phyloP scores from a whole-genome alignment of 768 basidiomycete species.

The Auriscalpium orientale region DNA sequence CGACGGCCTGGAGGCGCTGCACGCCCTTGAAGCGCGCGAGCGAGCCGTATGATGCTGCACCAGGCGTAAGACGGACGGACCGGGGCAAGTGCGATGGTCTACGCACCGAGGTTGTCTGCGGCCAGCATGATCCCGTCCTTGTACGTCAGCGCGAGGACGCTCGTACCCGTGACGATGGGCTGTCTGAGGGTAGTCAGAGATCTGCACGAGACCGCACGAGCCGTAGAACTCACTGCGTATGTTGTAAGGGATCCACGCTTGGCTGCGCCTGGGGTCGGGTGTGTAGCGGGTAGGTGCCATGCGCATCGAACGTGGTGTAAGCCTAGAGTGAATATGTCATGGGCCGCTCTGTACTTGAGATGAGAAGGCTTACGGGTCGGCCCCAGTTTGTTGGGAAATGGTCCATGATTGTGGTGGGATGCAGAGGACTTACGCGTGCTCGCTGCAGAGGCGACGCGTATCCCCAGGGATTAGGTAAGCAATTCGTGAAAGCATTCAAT shows the following conservation, averaged over 20 bases:
- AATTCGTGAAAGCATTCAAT: too few species aligned
- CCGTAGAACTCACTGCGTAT: conserved; percentile 56
- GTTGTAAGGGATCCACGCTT: conserved; percentile 63
- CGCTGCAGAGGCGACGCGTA: background rate
- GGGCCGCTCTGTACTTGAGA: background rate
- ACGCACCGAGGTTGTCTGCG: conserved; percentile 89
- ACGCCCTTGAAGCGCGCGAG: conserved; percentile 95
- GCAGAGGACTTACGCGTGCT: background rate
- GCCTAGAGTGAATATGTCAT: conserved; percentile 33
- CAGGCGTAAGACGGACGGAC: background rate
- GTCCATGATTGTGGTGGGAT: conserved; percentile 44
- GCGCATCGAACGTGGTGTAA: conserved; percentile 68
- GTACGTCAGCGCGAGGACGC: conserved; percentile 88
- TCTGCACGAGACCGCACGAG: background rate
- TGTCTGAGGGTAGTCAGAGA: conserved; percentile 39
- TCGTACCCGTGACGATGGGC: conserved; percentile 96
- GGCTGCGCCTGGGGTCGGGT: conserved; percentile 42
- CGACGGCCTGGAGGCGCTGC: conserved; percentile 79
- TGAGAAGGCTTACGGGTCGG: conserved; percentile 9
- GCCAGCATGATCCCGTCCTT: conserved; percentile 98
- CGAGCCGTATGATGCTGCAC: conserved; percentile 88
- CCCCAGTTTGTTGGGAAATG: conserved; percentile 85
- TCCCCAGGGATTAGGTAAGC: background rate
- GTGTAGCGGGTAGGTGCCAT: conserved; percentile 71
- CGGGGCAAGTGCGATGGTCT: background rate